Evolutionary conservation across 768 basidiomycete species (phyloP).

Genomic region (Rhizopogon vinicolor): DNA sequence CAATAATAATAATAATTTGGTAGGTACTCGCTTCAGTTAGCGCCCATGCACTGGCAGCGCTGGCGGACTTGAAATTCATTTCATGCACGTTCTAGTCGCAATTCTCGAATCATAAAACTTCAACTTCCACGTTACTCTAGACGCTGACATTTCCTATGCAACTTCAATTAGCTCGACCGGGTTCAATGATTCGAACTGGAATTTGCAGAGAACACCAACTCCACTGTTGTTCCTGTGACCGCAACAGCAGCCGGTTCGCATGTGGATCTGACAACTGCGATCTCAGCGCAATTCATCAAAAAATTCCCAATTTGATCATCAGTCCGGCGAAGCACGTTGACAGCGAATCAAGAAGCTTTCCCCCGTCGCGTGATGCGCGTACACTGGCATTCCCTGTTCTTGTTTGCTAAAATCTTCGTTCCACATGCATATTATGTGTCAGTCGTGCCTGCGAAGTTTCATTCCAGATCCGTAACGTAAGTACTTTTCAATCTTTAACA

Average conservation of each 20-base stretch:
- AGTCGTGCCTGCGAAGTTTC: not conserved
- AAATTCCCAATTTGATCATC: not conserved
- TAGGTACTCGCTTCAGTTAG: too few relatives aligned
- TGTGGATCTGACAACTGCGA: not conserved
- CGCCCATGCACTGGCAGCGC: too few relatives aligned
- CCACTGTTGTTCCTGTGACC: not conserved
- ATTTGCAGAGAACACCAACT: not conserved
- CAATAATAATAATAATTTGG: too few relatives aligned
- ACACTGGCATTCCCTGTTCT: not conserved
- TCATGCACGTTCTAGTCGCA: too few relatives aligned
- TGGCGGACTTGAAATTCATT: too few relatives aligned
- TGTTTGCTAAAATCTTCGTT: not conserved
- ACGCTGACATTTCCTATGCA: too few relatives aligned
- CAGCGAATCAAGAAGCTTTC: not conserved
- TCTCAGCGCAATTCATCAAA: not conserved
- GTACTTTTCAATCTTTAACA: not conserved
- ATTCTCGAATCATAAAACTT: too few relatives aligned
- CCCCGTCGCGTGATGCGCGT: not conserved
- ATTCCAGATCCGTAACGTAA: not conserved
- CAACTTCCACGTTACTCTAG: too few relatives aligned
- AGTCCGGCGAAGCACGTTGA: not conserved
- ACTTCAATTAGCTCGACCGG: not conserved
- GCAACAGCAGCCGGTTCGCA: not conserved
- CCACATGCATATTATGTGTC: not conserved
- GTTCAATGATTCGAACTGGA: not conserved